These are phyloP conservation scores for Cyclocybe cylindracea DNA, from an alignment of 768 basidiomycete species.

Conservation along the genomic window DNA sequence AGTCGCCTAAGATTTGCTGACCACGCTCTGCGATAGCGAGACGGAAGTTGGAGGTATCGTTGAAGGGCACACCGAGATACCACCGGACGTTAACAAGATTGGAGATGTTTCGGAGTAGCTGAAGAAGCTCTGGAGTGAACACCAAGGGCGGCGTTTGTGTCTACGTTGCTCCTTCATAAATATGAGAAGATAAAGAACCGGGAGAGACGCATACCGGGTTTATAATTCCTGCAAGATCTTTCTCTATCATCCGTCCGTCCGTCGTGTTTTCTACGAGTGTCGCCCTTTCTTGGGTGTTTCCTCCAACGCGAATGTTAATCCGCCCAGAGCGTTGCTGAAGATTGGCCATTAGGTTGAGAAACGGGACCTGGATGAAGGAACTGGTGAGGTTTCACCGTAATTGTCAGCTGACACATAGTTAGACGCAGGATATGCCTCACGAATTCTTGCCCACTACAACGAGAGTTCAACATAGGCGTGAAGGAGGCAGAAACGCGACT, in stretches of 20 bases:
- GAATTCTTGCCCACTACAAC: slow-evolving; percentile 49
- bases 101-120: slow-evolving; percentile 66
- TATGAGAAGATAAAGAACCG: neutral
- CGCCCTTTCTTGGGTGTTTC: slow-evolving; percentile 78
- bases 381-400: slow-evolving; percentile 22
- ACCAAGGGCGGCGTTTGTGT: slow-evolving; percentile 72
- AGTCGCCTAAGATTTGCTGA: slow-evolving; percentile 66
- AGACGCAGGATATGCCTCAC: slow-evolving; percentile 22
- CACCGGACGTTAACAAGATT: slow-evolving; percentile 61
- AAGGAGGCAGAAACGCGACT: slow-evolving; percentile 21
- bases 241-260: slow-evolving; percentile 51
- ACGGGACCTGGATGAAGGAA: slow-evolving; percentile 54
- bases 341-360: slow-evolving; percentile 80
- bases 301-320: slow-evolving; percentile 72
- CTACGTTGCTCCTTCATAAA: slow-evolving; percentile 21
- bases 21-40: slow-evolving; percentile 60
- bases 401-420: slow-evolving; percentile 19
- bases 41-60: slow-evolving; percentile 56
- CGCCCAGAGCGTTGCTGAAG: slow-evolving; percentile 63
- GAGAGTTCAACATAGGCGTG: neutral
- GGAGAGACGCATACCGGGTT: slow-evolving; percentile 40
- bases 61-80: slow-evolving; percentile 72
- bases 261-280: slow-evolving; percentile 48
- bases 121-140: slow-evolving; percentile 66
- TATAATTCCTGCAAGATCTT: slow-evolving; percentile 33